These are phyloP conservation scores for Phoma sp. DNA, from an alignment of 2,329 filamentous ascomycete genomes.

Conservation along the genomic window DNA sequence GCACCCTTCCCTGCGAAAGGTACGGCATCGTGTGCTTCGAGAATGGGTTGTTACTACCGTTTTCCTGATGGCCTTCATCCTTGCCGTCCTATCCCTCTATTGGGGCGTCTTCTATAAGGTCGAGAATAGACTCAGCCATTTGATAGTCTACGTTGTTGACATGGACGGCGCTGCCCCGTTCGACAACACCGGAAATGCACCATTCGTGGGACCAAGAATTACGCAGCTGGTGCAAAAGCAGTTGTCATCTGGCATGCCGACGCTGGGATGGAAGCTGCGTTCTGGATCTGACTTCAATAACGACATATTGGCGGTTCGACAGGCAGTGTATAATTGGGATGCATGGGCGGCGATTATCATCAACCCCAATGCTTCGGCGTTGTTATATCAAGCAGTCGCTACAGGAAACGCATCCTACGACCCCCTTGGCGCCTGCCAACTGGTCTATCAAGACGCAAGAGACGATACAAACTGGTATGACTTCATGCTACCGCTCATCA, in stretches of 20 bases:
- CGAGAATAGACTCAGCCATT: constrained; percentile 54
- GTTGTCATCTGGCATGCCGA: constrained; percentile 47
- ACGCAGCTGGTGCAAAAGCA: constrained; percentile 56
- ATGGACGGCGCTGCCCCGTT: constrained; percentile 68
- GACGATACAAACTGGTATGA: constrained; percentile 63
- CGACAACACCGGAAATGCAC: constrained; percentile 48
- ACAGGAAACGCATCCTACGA: constrained; percentile 67
- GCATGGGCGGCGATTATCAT: constrained; percentile 69
- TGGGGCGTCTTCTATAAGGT: constrained; percentile 66
- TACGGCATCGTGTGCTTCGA: constrained; percentile 49
- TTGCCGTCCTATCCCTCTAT: constrained; percentile 65
- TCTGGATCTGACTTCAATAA: constrained; percentile 61
- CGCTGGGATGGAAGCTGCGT: constrained; percentile 60
- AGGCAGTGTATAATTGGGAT: constrained; percentile 65
- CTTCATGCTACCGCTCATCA: constrained; percentile 63
- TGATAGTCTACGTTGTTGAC: constrained; percentile 66
- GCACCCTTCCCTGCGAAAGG: constrained; percentile 50
- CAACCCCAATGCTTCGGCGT: constrained; percentile 67
- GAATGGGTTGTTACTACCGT: constrained; percentile 56
- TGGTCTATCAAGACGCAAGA: constrained; percentile 63
- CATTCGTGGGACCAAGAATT: constrained; percentile 65
- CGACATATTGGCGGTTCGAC: constrained; percentile 64
- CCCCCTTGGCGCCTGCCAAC: constrained; percentile 64
- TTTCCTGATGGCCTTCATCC: constrained; percentile 63
- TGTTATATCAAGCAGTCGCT: constrained; percentile 63